A percentile compares a stretch with the other conserved stretches of the same genome.
Evolutionary conservation across 2,329 filamentous ascomycete genomes (phyloP).

Genomic region (Nothophaeocryptopus gaeumannii): DNA sequence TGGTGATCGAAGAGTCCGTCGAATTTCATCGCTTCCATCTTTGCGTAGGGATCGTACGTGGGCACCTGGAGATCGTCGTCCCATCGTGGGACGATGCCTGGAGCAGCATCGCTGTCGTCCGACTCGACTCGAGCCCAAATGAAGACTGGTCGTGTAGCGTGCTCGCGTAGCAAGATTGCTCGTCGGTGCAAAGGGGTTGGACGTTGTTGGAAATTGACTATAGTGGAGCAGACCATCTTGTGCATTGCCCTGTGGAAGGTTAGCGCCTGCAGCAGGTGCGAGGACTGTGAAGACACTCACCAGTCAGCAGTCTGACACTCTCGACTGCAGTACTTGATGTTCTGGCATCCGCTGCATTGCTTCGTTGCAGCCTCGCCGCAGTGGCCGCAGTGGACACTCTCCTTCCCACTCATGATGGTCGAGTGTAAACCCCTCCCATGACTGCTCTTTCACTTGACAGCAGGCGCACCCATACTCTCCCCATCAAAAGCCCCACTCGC

Average conservation of each 20-base stretch:
- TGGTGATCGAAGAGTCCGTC: neutral
- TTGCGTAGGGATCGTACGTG: neutral
- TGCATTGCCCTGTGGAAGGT: neutral
- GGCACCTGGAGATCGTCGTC: neutral
- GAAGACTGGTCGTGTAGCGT: neutral
- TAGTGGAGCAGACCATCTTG: neutral
- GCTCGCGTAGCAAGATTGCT: neutral
- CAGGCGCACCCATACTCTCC: too few relatives aligned
- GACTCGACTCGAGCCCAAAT: neutral
- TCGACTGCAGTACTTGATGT: constrained; percentile 44
- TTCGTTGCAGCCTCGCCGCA: constrained; percentile 22
- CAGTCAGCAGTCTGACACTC: constrained; percentile 8
- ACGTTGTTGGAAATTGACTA: neutral
- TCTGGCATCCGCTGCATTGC: constrained; percentile 50
- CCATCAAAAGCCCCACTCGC: constrained; percentile 3
- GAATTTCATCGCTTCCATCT: neutral
- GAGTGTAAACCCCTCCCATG: too few relatives aligned
- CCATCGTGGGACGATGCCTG: neutral
- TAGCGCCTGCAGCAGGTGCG: neutral
- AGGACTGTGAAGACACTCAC: neutral
- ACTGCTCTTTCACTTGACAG: too few relatives aligned
- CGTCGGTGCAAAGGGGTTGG: neutral
- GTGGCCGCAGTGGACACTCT: neutral
- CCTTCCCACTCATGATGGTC: neutral
- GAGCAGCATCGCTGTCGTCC: neutral